Evolutionary conservation across 73 alveolate genomes (phyloP), one percentile per base, ranked within the genome.

Genomic region (Symbiodinium pilosum): DNA sequence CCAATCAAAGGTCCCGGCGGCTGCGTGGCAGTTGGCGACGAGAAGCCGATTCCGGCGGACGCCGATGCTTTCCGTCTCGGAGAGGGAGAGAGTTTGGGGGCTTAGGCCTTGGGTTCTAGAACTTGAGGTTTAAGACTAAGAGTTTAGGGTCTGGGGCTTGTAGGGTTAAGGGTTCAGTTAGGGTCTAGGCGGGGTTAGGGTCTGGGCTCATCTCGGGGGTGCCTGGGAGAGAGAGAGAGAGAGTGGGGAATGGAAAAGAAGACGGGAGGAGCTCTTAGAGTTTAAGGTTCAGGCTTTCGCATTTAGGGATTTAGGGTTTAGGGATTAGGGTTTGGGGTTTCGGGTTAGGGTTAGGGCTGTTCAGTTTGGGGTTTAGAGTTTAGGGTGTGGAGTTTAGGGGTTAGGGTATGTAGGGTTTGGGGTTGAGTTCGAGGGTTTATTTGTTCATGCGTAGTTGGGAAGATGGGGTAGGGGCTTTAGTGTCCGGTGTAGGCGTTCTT

Each of bases 11-110:
- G 94, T 56, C 96, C 96, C 32, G 96, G 41, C 44, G 96, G 96
- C 24, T 89, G 96, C 34, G 43, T 51, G 52, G 96, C 81, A 3
- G 75, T 68, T 18, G 88, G 87, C 34, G 44, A 42, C 75, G 96
- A 89, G 87, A 89, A 69, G 41, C 87, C 75, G 32, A 87, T 89
- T 39, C 96, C 96, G 34, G 81, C 87, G 7, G 96, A 89, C 83
- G 40, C 96, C 32, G 96, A 89, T 41, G 96, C 43, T n/a, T n/a
- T 39, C 20, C 11, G 96, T 7, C 12, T 20, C 32, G 14, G 40
- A 16, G 43, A 11, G 43, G 32, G n/a, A n/a, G n/a, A n/a, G n/a
- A n/a, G n/a, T 7, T 14, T 30, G 43, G 20, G 30, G 30, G 43
- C 20, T 71, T 11, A 30, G 32, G 41, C 36, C 7, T 56, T 56